Evolutionary conservation across 805 yeast genomes (phyloP), one percentile per base, ranked within the genome.

Genomic region (Myxozyma geophila): DNA sequence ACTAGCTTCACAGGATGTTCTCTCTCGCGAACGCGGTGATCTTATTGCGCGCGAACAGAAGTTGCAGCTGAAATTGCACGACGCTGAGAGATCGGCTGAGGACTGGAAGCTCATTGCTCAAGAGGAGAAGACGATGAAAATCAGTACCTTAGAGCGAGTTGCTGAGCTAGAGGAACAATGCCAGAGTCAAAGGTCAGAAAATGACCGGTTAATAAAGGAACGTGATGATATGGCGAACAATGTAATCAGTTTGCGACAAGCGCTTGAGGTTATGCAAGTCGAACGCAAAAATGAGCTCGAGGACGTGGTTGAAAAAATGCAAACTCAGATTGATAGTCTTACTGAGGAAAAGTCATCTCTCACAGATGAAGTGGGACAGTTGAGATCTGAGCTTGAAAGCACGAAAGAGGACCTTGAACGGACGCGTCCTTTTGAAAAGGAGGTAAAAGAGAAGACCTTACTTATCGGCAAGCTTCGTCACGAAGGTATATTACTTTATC

Each of bases 381-480:
- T 62, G 7, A 59, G 60, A 49, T 58, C 59, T 13, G 55, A 64
- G 47, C 49, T 66, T 28, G 66, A 48, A 39, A 19, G n/a, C 2
- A 62, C 67, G 15, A 54, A 66, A 23, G 55, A 40, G 10, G 73
- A 74, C 54, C 55, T 75, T 3, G 61, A 61, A 55, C 74, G 67
- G 36, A 49, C 76, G 39, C 63, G 70, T 0, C 79, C 78, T 71
- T 79, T 80, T 57, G 89, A 82, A 72, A 78, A 74, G 58, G 92
- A 81, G 73, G 79, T 82, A 51, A 86, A 80, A 78, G 92, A 82
- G 65, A 92, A 90, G 75, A 90, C 87, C 63, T 78, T 92, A 40
- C 83, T 87, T 56, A 85, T 95, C 57, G 98, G 98, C 1, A 95
- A 93, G 74, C 81, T 95, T 55, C 84, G 98, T 58, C 98, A 93